Base-by-base conservation (phyloP, 495 filamentous ascomycete genomes). In the Aspergillus biplanus region DNA sequence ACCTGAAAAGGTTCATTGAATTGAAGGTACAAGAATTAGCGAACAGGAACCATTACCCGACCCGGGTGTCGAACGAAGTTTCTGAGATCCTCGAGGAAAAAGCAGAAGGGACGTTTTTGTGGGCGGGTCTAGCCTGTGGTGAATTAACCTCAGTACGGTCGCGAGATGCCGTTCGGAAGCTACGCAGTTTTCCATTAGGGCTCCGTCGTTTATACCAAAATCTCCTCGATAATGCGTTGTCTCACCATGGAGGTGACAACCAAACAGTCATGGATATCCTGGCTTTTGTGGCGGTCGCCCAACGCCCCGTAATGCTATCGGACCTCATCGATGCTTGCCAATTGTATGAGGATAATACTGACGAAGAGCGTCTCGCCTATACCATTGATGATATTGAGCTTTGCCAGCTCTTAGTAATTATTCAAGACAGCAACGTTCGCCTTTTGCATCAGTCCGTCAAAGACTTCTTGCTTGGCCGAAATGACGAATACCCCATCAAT, bases 41-140 rank as follows among this genome's bases (percentile, higher is more conserved):
- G 15, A 31, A 16, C 27, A 46, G 35, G 12, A 71, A 69, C n/a
- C 9, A 64, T 9, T 72, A 72, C 42, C 44, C 69, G 4, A 33
- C 61, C 33, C 56, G 16, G 16, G 52, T 70, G 11, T 46, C 8
- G 15, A 5, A 37, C n/a, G 33, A 59, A 32, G 60, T 67, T 33
- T 59, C 59, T 8, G 21, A 33, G 9, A 69, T 70, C 11, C 53
- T 74, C 11, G 16, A 64, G 32, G 66, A 72, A 21, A 71, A 71
- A 52, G 67, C 69, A n/a, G 69, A 74, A 39, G 72, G 69, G 33
- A 74, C 68, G 31, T 74, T 72, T 54, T 64, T 72, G n/a, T 74
- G 69, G 72, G 62, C 72, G 33, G 70, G 64, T 4, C 63, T 72
- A 27, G 70, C 65, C 1, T 67, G 65, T 53, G 21, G 21, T 5